Conservation (phyloP, 2,329 filamentous ascomycete genomes). For the Fusarium cicatricum region DNA sequence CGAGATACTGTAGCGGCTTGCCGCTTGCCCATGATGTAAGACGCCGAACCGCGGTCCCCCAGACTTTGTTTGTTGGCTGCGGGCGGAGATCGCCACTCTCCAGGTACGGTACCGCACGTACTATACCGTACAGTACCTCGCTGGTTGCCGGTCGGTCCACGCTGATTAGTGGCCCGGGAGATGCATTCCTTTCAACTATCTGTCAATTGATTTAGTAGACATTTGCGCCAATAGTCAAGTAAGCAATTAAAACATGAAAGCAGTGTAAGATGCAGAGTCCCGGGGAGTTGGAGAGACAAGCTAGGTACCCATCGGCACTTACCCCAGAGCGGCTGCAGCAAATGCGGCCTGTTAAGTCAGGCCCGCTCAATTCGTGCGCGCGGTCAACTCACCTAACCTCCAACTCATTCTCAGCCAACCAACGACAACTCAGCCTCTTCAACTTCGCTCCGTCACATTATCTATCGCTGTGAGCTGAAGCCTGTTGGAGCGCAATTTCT, state of each 20-base stretch:
- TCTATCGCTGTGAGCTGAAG: constrained; percentile 35
- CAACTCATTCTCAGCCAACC: constrained; percentile 24
- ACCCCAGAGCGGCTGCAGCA: constrained; percentile 26
- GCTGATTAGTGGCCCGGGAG: constrained; percentile 13
- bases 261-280: no score
- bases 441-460: constrained; percentile 38
- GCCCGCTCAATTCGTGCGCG: constrained; percentile 34
- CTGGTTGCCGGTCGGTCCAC: constrained; percentile 23
- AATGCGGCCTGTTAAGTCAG: constrained; percentile 3
- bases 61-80: constrained; percentile 17
- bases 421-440: constrained; percentile 43
- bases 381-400: constrained; percentile 34
- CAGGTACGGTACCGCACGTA: no score
- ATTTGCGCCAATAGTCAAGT: no score
- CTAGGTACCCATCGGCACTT: constrained; percentile 2
- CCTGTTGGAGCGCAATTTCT: constrained; percentile 35
- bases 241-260: no score
- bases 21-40: constrained; percentile 17
- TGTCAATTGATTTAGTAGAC: no score
- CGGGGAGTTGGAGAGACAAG: no score
- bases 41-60: constrained; percentile 1
- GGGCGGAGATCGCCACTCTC: constrained; percentile 49
- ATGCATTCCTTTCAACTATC: no score
- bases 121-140: no score
- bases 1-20: no score